phyloP scores from a whole-genome alignment of 208 protist genomes.

The Histomonas meleagridis region DNA sequence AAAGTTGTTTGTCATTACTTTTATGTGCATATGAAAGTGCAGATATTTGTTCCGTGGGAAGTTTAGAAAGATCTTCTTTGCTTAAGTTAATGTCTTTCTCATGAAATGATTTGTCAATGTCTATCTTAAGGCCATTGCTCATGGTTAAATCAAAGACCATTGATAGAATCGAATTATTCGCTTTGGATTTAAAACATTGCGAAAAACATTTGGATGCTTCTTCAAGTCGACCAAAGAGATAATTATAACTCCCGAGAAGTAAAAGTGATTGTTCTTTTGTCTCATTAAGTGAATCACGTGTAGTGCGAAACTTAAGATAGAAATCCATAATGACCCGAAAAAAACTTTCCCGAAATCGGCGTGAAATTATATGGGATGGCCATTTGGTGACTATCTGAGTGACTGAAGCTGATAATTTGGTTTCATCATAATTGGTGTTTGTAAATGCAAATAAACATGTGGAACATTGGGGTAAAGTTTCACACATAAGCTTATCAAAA shows the following conservation, averaged over 20 bases:
- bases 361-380: not conserved
- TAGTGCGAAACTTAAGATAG: not conserved
- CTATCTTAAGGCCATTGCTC: not conserved
- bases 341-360: not conserved
- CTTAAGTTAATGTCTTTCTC: not conserved
- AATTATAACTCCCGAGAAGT: not conserved
- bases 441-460: constrained; percentile 21
- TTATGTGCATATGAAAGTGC: not conserved
- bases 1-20: not conserved
- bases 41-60: not conserved
- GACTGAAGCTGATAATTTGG: not conserved
- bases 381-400: not conserved
- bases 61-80: not conserved
- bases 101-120: not conserved
- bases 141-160: not conserved
- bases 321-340: not conserved
- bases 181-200: not conserved
- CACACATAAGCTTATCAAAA: not conserved
- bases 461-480: not conserved
- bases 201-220: not conserved
- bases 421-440: not conserved
- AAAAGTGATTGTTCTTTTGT: not conserved
- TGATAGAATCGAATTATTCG: not conserved
- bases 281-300: not conserved
- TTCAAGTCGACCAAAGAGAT: not conserved